A percentile compares a stretch with the other conserved stretches of the same genome.
Conservation (phyloP, 1,284 basidiomycete genomes). For the Tylopilus sp. region DNA sequence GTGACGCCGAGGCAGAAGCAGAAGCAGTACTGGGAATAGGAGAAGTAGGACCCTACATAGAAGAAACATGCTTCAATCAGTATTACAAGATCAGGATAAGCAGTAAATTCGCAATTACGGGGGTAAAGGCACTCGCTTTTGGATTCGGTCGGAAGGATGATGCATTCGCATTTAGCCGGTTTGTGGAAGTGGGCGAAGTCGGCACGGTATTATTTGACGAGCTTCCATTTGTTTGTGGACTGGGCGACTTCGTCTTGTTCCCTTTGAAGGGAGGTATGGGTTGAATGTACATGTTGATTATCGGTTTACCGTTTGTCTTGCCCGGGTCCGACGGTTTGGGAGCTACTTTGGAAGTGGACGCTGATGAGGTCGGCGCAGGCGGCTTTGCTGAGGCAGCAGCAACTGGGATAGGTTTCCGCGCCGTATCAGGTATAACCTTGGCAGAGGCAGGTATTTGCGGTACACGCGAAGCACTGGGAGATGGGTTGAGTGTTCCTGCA, state of each 20-base stretch:
- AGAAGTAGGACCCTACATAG: conserved; percentile 44
- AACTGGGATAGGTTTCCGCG: conserved; percentile 34
- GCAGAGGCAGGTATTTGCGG: conserved; percentile 26
- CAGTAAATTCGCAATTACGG: conserved; percentile 40
- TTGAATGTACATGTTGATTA: conserved; percentile 70
- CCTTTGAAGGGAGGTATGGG: conserved; percentile 91
- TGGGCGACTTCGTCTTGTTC: conserved; percentile 37
- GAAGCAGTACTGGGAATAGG: conserved; percentile 41
- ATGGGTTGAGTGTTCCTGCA: conserved; percentile 34
- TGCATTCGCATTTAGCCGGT: conserved; percentile 66
- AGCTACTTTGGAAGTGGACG: conserved; percentile 32
- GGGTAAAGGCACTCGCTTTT: conserved; percentile 73
- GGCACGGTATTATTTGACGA: conserved; percentile 34
- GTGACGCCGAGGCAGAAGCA: conserved; percentile 50
- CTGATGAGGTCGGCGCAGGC: conserved; percentile 22
- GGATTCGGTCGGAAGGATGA: conserved; percentile 79
- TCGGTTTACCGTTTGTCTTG: conserved; percentile 35
- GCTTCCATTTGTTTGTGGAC: conserved; percentile 31
- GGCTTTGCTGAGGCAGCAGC: conserved; percentile 36
- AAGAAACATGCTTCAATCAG: conserved; percentile 19
- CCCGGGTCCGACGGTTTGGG: conserved; percentile 29
- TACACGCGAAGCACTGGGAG: conserved; percentile 35
- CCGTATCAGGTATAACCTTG: conserved; percentile 26
- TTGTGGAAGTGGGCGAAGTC: conserved; percentile 42
- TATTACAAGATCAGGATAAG: conserved; percentile 12